Evolutionary conservation across 768 basidiomycete genomes (phyloP).

Genomic region (Naganishia vaughanmartiniae): DNA sequence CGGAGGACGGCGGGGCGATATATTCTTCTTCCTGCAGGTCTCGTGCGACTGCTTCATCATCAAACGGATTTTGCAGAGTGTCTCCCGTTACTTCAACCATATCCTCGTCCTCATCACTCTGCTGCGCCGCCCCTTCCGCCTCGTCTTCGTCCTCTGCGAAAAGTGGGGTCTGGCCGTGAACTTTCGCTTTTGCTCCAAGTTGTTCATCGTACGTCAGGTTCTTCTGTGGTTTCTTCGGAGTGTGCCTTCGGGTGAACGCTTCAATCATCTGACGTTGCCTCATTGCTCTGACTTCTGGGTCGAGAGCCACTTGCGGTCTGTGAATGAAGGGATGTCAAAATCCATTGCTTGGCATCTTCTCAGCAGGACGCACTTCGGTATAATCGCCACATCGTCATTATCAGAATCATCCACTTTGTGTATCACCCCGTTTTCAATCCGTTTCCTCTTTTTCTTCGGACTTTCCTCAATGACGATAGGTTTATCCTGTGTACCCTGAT

Average conservation of each 20-base stretch:
- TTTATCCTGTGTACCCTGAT: conserved; percentile 76
- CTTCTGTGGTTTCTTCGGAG: conserved; percentile 34
- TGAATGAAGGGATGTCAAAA: neutral
- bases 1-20: conserved; percentile 33
- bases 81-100: conserved; percentile 75
- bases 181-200: conserved; percentile 10
- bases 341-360: neutral
- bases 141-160: conserved; percentile 31
- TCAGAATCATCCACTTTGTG: conserved; percentile 36
- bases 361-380: conserved; percentile 29
- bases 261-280: conserved; percentile 46
- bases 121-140: conserved; percentile 39
- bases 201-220: conserved; percentile 25
- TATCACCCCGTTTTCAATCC: conserved; percentile 20
- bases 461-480: conserved; percentile 75
- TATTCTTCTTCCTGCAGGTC: conserved; percentile 28
- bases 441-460: conserved; percentile 39
- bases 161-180: conserved; percentile 1
- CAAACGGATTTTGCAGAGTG: conserved; percentile 18
- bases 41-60: conserved; percentile 22
- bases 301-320: conserved; percentile 28
- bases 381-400: conserved; percentile 48
- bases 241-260: conserved; percentile 45
- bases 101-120: conserved; percentile 56
- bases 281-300: conserved; percentile 43